A percentile compares a stretch with the other conserved stretches of the same genome.
These are phyloP conservation scores for Alisma plantagoaquatica DNA, from an alignment of 106 monocot species.

Conservation along the genomic window DNA sequence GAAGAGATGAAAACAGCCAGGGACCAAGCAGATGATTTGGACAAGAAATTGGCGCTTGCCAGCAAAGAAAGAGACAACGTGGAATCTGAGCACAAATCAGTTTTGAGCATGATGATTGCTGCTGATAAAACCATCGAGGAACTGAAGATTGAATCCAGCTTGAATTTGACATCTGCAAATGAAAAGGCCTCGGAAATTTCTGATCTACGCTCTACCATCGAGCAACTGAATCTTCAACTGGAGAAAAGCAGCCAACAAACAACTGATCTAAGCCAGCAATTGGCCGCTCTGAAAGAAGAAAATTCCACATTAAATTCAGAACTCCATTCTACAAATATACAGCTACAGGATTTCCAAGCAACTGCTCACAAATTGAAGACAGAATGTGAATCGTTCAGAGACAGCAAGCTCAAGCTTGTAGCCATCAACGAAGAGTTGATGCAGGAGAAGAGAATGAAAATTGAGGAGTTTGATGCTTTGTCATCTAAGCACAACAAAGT, in stretches of 20 bases:
- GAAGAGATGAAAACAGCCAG: slow-evolving; percentile 8
- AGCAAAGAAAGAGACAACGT: background rate
- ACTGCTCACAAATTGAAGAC: slow-evolving; percentile 10
- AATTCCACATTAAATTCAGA: slow-evolving; percentile 19
- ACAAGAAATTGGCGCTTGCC: background rate
- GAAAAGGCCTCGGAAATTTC: slow-evolving; percentile 20
- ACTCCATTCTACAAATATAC: slow-evolving; percentile 6
- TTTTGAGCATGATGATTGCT: background rate
- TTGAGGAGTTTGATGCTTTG: slow-evolving; percentile 18
- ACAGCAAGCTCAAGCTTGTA: slow-evolving; percentile 12
- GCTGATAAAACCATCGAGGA: slow-evolving; percentile 11
- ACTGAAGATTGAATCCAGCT: slow-evolving; percentile 9
- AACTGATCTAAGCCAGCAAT: slow-evolving; percentile 16
- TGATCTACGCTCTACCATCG: slow-evolving; percentile 13
- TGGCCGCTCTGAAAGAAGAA: slow-evolving; percentile 22
- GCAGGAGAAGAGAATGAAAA: slow-evolving; percentile 25
- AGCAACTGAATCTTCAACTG: no score
- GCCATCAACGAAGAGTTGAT: slow-evolving; percentile 19
- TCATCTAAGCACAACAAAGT: slow-evolving; percentile 15
- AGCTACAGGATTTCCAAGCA: slow-evolving; percentile 19
- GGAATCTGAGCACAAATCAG: background rate
- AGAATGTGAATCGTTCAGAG: slow-evolving; percentile 17
- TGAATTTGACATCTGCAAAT: slow-evolving; percentile 10
- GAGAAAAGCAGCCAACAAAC: no score
- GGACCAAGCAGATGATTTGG: background rate